These are phyloP conservation scores for Diplodia corticola DNA, from an alignment of 2,329 filamentous ascomycete species.

Conservation along the genomic window DNA sequence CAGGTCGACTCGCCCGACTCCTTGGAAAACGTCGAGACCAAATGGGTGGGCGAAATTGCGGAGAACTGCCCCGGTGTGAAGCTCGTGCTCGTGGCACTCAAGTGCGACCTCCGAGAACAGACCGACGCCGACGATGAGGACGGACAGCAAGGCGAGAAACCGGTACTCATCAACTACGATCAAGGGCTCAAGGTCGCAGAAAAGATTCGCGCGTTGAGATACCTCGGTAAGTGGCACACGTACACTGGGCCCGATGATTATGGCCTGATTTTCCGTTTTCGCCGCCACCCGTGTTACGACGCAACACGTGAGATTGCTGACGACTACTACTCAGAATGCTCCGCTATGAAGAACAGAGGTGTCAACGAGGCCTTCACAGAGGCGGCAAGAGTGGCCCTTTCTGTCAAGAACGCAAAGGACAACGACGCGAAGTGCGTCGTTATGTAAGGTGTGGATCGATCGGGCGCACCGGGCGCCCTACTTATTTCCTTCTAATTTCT, in stretches of 20 bases:
- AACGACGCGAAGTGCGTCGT: slow-evolving; percentile 46
- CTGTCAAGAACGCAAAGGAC: slow-evolving; percentile 54
- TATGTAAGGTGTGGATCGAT: slow-evolving; percentile 34
- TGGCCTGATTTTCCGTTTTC: background rate
- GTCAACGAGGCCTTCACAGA: slow-evolving; percentile 99
- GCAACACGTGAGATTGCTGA: slow-evolving; percentile 18
- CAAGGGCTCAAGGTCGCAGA: slow-evolving; percentile 88
- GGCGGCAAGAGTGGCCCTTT: slow-evolving; percentile 86
- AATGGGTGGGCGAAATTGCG: slow-evolving; percentile 97
- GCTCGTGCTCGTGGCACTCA: slow-evolving; percentile 90
- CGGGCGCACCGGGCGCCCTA: background rate
- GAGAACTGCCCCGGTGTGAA: slow-evolving; percentile 97
- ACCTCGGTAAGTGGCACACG: slow-evolving; percentile 62
- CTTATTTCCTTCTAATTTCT: slow-evolving; percentile 13
- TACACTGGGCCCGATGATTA: slow-evolving; percentile 2
- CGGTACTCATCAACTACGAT: slow-evolving; percentile 81
- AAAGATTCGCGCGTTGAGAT: slow-evolving; percentile 87
- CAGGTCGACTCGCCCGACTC: slow-evolving; percentile 90
- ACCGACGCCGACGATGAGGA: slow-evolving; percentile 64
- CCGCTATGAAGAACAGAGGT: slow-evolving; percentile 94
- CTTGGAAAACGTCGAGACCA: slow-evolving; percentile 96
- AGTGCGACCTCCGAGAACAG: slow-evolving; percentile 90
- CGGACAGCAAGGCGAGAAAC: slow-evolving; percentile 43
- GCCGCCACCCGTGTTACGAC: background rate
- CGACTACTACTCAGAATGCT: slow-evolving; percentile 69